Evolutionary conservation across 495 filamentous ascomycete species (phyloP), one percentile per base, ranked within the genome.

Genomic region (Penicillium soppii): DNA sequence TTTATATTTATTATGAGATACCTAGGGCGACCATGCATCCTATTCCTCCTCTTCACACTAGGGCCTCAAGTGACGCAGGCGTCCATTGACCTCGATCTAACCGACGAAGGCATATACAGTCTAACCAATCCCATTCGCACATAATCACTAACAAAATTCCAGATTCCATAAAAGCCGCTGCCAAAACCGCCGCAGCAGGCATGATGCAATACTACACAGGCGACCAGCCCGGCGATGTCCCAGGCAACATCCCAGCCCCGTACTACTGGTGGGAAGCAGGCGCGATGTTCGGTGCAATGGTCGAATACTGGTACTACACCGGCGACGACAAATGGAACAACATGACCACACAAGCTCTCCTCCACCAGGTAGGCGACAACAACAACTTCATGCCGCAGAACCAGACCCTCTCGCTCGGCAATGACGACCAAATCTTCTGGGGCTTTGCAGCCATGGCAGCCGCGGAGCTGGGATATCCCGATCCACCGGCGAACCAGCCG

Each of bases 341-440:
- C 7, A 69, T 82, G 2, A 83, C 83, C 3, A 73, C 63, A 1
- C 78, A 89, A 57, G 89, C 79, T 0, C 62, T 95, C 33, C 58
- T 85, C 1, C 82, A 79, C 50, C 90, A 95, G 63, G 77, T 73
- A 15, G 84, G 86, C 10, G 73, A 77, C 7, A 69, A 85, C 22
- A 58, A 71, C 13, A 79, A 91, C 59, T 92, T 80, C 63, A 88
- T 90, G 86, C 87, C 90, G 0, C 61, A 70, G 6, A 94, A 95
- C 60, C 88, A 92, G 63, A 86, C 88, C n/a, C 74, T 80, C 44
- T 82, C 82, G 0, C 60, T 76, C 25, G 87, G 89, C 15, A 92
- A 92, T 66, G 89, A 92, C 54, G 89, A 92, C 63, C 89, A 92
- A 58, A 83, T 81, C 0, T 92, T 92, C 59, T 92, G 89, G 89